Percentiles rank a stretch among this genome's conserved stretches.
Conservation (phyloP, 2,329 filamentous ascomycete genomes). For the Pyrenochaeta sp. region DNA sequence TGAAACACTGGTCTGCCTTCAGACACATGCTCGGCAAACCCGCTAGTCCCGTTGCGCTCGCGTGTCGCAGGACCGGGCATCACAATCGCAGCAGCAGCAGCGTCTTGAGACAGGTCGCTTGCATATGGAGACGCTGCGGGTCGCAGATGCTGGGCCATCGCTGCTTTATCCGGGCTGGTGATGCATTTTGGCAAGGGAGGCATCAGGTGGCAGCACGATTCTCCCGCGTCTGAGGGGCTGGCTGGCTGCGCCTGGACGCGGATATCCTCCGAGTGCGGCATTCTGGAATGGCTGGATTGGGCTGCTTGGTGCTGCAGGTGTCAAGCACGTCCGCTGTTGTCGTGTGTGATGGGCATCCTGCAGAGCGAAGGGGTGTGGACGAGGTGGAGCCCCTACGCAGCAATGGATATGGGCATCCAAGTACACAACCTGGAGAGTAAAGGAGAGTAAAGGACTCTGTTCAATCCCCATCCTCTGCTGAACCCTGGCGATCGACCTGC, state of each 20-base stretch:
- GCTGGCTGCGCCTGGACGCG: not conserved
- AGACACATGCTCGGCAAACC: constrained; percentile 14
- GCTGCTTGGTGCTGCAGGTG: constrained; percentile 12
- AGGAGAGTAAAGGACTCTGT: no score
- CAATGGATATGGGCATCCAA: no score
- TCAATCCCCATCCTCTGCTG: no score
- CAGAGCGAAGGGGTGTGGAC: not conserved
- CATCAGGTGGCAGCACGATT: not conserved
- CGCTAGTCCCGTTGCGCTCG: constrained; percentile 10
- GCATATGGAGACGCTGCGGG: constrained; percentile 21
- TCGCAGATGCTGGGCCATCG: not conserved
- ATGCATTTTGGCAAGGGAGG: no score
- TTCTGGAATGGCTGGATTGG: constrained; percentile 3
- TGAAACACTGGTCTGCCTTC: constrained; percentile 22
- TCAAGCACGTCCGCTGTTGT: constrained; percentile 4
- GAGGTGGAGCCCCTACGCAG: no score
- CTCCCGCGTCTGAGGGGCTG: constrained; percentile 10
- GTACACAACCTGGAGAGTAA: no score
- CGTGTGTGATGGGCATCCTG: constrained; percentile 9
- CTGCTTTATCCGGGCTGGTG: no score
- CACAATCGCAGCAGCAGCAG: constrained; percentile 10
- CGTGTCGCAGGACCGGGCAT: constrained; percentile 21
- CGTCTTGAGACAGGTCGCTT: constrained; percentile 25
- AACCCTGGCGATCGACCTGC: no score
- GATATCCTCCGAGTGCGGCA: not conserved